Evolutionary conservation across 345 rosid species (phyloP).

Genomic region (Tarenaya hassleriana): DNA sequence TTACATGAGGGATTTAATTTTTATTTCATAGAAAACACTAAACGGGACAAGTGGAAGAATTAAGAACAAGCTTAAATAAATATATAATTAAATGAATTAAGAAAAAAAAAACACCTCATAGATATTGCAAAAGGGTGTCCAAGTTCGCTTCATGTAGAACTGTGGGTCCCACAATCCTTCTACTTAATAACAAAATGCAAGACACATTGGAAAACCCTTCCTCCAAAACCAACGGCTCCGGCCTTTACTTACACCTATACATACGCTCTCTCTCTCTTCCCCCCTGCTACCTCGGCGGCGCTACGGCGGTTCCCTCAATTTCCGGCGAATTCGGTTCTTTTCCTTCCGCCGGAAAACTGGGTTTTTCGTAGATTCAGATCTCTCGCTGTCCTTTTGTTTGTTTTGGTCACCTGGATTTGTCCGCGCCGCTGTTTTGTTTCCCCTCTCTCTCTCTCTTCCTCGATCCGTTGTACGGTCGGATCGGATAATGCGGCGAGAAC

Average conservation of each 20-base stretch:
- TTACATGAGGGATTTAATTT: background rate
- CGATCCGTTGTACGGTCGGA: conserved; percentile 4
- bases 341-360: too few relatives aligned
- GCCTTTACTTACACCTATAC: conserved; percentile 4
- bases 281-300: too few relatives aligned
- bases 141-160: conserved; percentile 52
- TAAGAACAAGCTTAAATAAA: background rate
- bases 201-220: conserved; percentile 1
- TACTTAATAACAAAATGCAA: background rate
- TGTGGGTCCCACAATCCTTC: conserved; percentile 31
- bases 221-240: conserved; percentile 40
- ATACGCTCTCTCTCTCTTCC: too few relatives aligned
- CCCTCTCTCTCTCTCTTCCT: conserved; percentile 14
- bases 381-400: conserved; percentile 19
- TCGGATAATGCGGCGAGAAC: conserved; percentile 16
- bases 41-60: background rate
- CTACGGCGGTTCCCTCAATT: too few relatives aligned
- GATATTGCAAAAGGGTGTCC: conserved; percentile 38
- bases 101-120: conserved; percentile 17
- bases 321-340: too few relatives aligned
- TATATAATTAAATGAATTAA: too few relatives aligned
- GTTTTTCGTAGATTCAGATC: conserved; percentile 8
- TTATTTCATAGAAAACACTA: background rate
- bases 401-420: conserved; percentile 21
- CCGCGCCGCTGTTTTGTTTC: conserved; percentile 10